Evolutionary conservation across 345 rosid genomes (phyloP).

Genomic region (Brassica rapa): DNA sequence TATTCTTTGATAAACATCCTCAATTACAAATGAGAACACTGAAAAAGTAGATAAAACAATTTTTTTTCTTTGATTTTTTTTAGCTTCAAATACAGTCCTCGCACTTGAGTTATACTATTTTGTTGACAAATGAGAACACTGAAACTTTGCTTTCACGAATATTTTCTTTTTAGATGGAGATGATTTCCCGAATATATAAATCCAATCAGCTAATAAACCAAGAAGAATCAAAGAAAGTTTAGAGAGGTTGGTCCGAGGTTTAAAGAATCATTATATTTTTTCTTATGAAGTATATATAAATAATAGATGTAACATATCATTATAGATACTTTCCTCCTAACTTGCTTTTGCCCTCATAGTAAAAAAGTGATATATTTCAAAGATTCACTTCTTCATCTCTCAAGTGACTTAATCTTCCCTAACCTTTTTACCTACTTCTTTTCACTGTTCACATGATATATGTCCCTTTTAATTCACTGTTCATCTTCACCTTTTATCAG

Average conservation of each 20-base stretch:
- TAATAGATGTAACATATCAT: neutral
- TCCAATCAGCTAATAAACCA: constrained; percentile 21
- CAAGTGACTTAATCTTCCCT: constrained; percentile 24
- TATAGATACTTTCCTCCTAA: constrained; percentile 34
- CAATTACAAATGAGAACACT: constrained; percentile 4
- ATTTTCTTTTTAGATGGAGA: constrained; percentile 14
- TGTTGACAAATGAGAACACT: neutral
- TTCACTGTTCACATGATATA: constrained; percentile 22
- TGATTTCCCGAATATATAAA: constrained; percentile 21
- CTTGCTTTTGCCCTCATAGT: constrained; percentile 17
- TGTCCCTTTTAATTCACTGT: neutral
- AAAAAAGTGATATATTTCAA: constrained; percentile 30
- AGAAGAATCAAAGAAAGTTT: constrained; percentile 29
- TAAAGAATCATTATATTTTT: neutral
- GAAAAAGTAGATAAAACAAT: neutral
- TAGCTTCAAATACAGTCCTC: constrained; percentile 20
- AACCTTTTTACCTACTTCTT: constrained; percentile 5
- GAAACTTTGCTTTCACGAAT: constrained; percentile 25
- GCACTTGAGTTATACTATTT: neutral
- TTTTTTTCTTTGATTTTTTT: neutral
- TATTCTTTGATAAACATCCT: neutral
- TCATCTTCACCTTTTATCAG: constrained; percentile 9
- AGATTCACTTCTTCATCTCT: constrained; percentile 24
- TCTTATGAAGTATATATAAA: neutral
- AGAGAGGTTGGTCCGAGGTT: constrained; percentile 31